These are phyloP conservation scores for Sporormia fimetaria DNA, from an alignment of 495 filamentous ascomycete species.

Conservation along the genomic window DNA sequence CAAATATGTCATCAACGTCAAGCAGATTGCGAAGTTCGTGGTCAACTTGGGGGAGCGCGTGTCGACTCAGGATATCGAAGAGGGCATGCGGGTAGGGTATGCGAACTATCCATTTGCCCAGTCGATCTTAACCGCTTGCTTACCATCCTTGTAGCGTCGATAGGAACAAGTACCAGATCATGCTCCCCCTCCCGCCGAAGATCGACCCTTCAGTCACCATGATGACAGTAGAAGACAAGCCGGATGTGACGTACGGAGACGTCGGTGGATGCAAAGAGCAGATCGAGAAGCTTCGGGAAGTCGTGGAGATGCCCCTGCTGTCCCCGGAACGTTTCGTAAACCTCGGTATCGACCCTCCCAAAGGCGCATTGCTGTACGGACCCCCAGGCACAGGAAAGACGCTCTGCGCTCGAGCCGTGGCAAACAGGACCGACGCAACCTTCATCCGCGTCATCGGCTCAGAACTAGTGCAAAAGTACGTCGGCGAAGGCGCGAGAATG, in stretches of 20 bases:
- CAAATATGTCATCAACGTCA: constrained; percentile 99
- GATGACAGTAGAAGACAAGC: constrained; percentile 99
- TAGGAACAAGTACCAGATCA: constrained; percentile 96
- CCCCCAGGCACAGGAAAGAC: constrained; percentile 97
- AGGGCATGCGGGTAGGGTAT: constrained; percentile 93
- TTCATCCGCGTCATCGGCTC: constrained; percentile 98
- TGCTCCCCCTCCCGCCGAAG: constrained; percentile 93
- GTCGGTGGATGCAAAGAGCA: constrained; percentile 99
- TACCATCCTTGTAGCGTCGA: no score
- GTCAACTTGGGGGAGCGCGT: constrained; percentile 96
- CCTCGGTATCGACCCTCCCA: constrained; percentile 95
- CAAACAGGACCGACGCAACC: constrained; percentile 93
- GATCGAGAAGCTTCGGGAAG: constrained; percentile 96
- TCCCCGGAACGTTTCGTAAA: constrained; percentile 95
- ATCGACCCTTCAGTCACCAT: constrained; percentile 98
- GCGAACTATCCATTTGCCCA: constrained; percentile 22
- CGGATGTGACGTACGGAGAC: constrained; percentile 97
- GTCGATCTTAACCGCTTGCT: constrained; percentile 10
- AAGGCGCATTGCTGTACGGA: constrained; percentile 92
- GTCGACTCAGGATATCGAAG: constrained; percentile 96
- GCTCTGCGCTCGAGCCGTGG: constrained; percentile 90
- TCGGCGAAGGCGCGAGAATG: constrained; percentile 95
- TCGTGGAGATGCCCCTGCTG: constrained; percentile 94
- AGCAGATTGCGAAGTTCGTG: constrained; percentile 99
- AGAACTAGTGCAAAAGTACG: constrained; percentile 96